Conservation (phyloP, 2,329 filamentous ascomycete genomes). For the Xylaria sp. region DNA sequence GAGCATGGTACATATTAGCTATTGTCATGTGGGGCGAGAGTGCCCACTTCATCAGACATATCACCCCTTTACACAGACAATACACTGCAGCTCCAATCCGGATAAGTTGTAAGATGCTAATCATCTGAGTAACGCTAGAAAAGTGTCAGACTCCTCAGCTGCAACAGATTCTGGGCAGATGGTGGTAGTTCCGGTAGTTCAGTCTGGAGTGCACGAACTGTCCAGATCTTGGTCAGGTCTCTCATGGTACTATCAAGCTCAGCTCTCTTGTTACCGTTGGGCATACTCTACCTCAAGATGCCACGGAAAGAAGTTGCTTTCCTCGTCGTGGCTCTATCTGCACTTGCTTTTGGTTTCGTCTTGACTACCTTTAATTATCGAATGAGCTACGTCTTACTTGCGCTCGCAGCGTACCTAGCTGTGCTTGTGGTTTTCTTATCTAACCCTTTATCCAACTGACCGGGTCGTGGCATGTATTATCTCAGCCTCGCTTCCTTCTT, state of each 20-base stretch:
- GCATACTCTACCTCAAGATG: constrained; percentile 10
- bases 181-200: constrained; percentile 4
- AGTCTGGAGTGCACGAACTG: background rate
- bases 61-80: background rate
- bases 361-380: constrained; percentile 13
- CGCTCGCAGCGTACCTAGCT: constrained; percentile 19
- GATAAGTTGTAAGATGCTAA: background rate
- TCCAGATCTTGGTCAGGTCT: constrained; percentile 4
- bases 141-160: constrained; percentile 11
- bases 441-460: background rate
- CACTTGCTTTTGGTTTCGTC: constrained; percentile 5
- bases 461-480: background rate
- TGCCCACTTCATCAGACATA: background rate
- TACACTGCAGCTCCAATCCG: background rate
- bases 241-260: constrained; percentile 12
- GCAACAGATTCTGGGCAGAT: background rate
- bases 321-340: constrained; percentile 10
- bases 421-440: constrained; percentile 21
- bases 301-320: background rate
- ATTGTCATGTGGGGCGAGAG: background rate
- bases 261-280: constrained; percentile 12
- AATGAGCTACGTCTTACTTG: constrained; percentile 24
- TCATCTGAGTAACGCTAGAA: background rate
- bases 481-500: background rate
- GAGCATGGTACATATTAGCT: background rate